These are phyloP conservation scores for Penicillium dipodomyicola DNA, from an alignment of 495 filamentous ascomycete genomes.

Conservation along the genomic window DNA sequence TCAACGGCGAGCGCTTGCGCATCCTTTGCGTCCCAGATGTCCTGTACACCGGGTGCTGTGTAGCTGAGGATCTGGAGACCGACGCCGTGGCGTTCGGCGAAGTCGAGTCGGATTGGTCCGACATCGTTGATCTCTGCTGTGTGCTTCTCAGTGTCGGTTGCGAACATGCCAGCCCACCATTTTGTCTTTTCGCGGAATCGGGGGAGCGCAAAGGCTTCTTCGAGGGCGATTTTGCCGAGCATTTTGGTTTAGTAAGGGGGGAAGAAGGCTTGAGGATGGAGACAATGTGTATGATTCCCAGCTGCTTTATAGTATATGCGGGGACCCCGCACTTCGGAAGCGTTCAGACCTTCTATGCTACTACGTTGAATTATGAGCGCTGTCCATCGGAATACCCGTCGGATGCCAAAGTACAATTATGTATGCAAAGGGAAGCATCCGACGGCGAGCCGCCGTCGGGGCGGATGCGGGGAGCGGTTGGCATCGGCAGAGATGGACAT, in stretches of 20 bases:
- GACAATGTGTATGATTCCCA: neutral
- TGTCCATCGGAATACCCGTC: neutral
- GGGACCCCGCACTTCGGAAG: conserved; percentile 13
- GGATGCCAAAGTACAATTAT: neutral
- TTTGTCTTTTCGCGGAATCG: conserved; percentile 47
- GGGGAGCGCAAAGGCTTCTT: conserved; percentile 52
- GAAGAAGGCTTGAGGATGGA: neutral
- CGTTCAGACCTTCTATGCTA: neutral
- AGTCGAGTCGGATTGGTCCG: conserved; percentile 46
- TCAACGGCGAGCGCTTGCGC: conserved; percentile 46
- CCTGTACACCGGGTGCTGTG: conserved; percentile 57
- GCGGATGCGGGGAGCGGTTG: neutral
- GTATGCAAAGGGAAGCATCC: neutral
- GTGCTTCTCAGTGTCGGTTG: conserved; percentile 44
- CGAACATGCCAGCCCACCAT: conserved; percentile 47
- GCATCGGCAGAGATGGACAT: neutral
- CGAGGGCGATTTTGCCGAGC: conserved; percentile 52
- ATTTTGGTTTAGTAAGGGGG: conserved; percentile 27
- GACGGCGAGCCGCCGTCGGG: conserved; percentile 10
- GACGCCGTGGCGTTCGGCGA: conserved; percentile 58
- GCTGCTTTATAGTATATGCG: conserved; percentile 8
- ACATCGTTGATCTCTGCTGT: conserved; percentile 49
- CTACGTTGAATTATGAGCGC: neutral
- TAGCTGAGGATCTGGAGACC: conserved; percentile 60
- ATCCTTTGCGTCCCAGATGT: conserved; percentile 49